A percentile compares a stretch with the other conserved stretches of the same genome.
phyloP scores from a whole-genome alignment of 371 early-diverging fungal species.

The Mortierella sp. region DNA sequence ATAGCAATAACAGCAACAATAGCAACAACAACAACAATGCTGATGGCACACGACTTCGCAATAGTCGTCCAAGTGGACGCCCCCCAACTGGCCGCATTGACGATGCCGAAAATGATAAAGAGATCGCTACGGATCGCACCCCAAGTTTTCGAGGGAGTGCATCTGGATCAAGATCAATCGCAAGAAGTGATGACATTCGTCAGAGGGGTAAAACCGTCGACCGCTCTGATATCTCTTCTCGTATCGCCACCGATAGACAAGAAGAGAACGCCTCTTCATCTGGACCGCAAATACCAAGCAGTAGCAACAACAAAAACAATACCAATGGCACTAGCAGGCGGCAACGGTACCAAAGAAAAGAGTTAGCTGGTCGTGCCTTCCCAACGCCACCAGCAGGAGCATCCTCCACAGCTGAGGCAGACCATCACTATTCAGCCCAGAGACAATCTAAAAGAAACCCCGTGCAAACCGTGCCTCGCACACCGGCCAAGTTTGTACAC shows the following conservation, averaged over 20 bases:
- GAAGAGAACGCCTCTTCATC: not conserved
- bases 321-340: not conserved
- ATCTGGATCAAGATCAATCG: not conserved
- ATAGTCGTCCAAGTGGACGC: not conserved
- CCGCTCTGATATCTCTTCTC: not conserved
- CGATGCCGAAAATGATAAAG: not conserved
- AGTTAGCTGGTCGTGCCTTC: constrained; percentile 16
- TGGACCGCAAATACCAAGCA: not conserved
- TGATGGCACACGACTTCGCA: not conserved
- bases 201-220: not conserved
- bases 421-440: not conserved
- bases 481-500: constrained; percentile 17
- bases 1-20: constrained; percentile 7
- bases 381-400: not conserved
- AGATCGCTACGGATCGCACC: not conserved
- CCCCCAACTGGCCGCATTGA: not conserved
- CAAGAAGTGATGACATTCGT: not conserved
- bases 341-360: constrained; percentile 13
- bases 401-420: not conserved
- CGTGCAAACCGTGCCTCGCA: not conserved
- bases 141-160: not conserved
- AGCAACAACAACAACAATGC: constrained; percentile 7
- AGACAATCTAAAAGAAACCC: not conserved
- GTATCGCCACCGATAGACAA: not conserved
- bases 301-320: constrained; percentile 1